Conservation (phyloP, 2,329 filamentous ascomycete species). For the Xylariaceae sp. region DNA sequence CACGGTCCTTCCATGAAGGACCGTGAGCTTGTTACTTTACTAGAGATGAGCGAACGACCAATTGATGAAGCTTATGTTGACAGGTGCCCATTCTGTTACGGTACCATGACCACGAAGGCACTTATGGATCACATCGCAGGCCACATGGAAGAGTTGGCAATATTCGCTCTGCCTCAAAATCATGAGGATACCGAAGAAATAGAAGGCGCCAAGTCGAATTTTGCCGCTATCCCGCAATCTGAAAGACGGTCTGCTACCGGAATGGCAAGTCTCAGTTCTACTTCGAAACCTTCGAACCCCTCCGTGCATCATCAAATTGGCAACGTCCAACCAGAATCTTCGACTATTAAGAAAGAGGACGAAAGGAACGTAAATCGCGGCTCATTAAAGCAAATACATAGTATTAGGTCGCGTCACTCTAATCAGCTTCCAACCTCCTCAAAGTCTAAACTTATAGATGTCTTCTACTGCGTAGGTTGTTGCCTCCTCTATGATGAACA, state of each 20-base stretch:
- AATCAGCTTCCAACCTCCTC: too few species aligned
- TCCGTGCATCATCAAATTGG: too few species aligned
- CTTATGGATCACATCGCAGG: conserved; percentile 8
- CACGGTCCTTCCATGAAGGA: not conserved
- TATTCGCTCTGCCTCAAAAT: conserved; percentile 5
- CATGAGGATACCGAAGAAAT: not conserved
- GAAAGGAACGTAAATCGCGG: too few species aligned
- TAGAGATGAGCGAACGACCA: conserved; percentile 18
- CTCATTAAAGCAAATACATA: too few species aligned
- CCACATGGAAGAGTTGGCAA: conserved; percentile 15
- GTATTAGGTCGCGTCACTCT: too few species aligned
- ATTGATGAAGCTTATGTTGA: not conserved
- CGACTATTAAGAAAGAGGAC: too few species aligned
- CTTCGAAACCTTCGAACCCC: too few species aligned
- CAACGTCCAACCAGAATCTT: too few species aligned
- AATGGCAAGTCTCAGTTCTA: not conserved
- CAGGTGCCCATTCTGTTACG: conserved; percentile 4
- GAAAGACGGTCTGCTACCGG: not conserved
- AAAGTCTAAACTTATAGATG: too few species aligned
- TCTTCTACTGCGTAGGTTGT: not conserved
- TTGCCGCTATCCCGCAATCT: not conserved
- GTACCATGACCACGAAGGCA: not conserved
- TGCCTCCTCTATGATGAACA: too few species aligned
- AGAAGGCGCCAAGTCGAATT: not conserved
- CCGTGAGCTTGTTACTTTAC: not conserved